Evolutionary conservation across 306 rosid species (phyloP), one percentile per base, ranked within the genome.

Genomic region (Cicer arietinum): DNA sequence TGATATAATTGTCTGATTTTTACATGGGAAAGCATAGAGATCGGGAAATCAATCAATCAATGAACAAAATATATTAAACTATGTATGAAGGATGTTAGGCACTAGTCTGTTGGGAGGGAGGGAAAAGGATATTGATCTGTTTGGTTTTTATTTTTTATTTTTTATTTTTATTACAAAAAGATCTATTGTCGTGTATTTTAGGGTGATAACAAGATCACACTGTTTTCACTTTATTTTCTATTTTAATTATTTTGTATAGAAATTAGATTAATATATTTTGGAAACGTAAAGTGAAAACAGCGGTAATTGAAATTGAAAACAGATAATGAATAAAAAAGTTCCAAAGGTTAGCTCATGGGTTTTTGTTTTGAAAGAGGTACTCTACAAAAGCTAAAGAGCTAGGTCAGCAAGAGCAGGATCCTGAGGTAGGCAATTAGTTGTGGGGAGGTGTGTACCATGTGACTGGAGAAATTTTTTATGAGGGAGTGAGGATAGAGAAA

Each of bases 1-100:
- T 73, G 75, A 25, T 44, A 43, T 58, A 48, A 35, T 56, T 67
- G 51, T 17, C 69, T 69, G 18, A 40, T 30, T 43, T 47, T 74
- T 75, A 67, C 73, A 44, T 22, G 9, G 10, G 46, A 69, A 61
- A 76, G 52, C 69, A 59, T 64, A 46, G 73, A 68, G 62, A 73
- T 48, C 30, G 41, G 44, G 60, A 69, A 68, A 69, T 25, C 53
- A 60, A 71, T 60, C 63, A 68, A 69, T 25, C 53, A 60, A 71
- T 67, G 79, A 66, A 59, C 70, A 56, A 77, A 22, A 71, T 74
- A 65, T 72, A 16, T 44, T 41, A 67, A 59, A 69, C 11, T 25
- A 7, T 14, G 45, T 14, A 37, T 48, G 76, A 14, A 17, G 30
- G 14, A 16, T 70, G 60, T 52, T 52, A 37, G 75, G 39, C 39